A percentile compares a stretch with the other conserved stretches of the same genome.
Evolutionary conservation across 345 rosid species (phyloP).

Genomic region (Gossypium bickii): DNA sequence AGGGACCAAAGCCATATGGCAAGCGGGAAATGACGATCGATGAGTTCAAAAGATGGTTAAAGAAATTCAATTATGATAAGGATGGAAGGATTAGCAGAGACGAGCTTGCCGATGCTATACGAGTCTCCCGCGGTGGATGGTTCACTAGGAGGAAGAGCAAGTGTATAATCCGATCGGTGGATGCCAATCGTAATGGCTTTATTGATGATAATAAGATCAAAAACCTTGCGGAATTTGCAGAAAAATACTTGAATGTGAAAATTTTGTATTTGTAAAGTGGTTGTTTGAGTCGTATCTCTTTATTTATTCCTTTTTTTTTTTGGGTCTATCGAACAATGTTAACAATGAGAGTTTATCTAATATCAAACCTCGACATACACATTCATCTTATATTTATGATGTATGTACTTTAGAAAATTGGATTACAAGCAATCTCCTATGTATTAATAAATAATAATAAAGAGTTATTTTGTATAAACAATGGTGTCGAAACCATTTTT

Average conservation of each 20-base stretch:
- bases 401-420: not conserved
- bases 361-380: not conserved
- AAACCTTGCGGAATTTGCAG: conserved; percentile 21
- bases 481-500: too few species aligned
- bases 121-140: conserved; percentile 6
- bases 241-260: conserved; percentile 20
- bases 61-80: conserved; percentile 2
- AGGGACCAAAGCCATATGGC: not conserved
- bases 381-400: not conserved
- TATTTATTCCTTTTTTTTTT: not conserved
- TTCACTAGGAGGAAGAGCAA: conserved; percentile 14
- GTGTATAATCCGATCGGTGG: not conserved
- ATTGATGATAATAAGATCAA: conserved; percentile 18
- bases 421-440: not conserved
- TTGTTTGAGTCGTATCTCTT: not conserved
- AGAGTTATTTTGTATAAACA: not conserved
- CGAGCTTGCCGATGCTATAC: conserved; percentile 11
- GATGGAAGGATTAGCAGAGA: conserved; percentile 6
- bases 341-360: not conserved
- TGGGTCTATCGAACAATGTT: not conserved
- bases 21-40: conserved; percentile 16
- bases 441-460: not conserved
- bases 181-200: conserved; percentile 13
- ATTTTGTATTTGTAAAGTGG: not conserved
- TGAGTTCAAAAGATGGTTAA: conserved; percentile 10